Conservation (phyloP, 306 rosid genomes). For the Elaeagnus macrophylla region DNA sequence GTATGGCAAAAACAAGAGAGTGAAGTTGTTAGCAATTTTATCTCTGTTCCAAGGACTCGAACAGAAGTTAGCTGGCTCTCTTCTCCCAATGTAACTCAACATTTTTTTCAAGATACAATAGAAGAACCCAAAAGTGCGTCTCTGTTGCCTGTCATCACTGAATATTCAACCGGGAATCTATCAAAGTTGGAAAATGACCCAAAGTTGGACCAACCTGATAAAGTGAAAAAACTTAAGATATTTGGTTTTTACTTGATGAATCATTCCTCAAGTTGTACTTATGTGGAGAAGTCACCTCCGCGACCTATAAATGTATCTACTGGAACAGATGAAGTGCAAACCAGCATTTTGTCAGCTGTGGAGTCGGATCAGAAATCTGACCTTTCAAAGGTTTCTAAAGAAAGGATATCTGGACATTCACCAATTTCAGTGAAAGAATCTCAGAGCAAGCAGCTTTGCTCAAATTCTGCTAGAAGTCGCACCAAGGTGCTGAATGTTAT, state of each 20-base stretch:
- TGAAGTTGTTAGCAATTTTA: slow-evolving; percentile 39
- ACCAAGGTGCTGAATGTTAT: slow-evolving; percentile 52
- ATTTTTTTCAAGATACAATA: slow-evolving; percentile 35
- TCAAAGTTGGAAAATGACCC: slow-evolving; percentile 28
- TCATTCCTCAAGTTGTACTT: slow-evolving; percentile 28
- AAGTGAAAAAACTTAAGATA: slow-evolving; percentile 51
- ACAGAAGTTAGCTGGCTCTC: slow-evolving; percentile 54
- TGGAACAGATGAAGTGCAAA: slow-evolving; percentile 33
- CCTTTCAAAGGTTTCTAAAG: slow-evolving; percentile 40
- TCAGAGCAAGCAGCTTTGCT: slow-evolving; percentile 51
- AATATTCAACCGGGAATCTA: slow-evolving; percentile 18
- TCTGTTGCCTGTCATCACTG: slow-evolving; percentile 32
- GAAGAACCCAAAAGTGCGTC: slow-evolving; percentile 55
- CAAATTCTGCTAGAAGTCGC: slow-evolving; percentile 56
- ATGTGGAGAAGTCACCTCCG: slow-evolving; percentile 27
- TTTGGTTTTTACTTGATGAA: slow-evolving; percentile 64
- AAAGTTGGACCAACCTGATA: slow-evolving; percentile 37
- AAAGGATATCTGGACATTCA: slow-evolving; percentile 33
- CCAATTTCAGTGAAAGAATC: slow-evolving; percentile 44
- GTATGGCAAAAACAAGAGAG: slow-evolving; percentile 47
- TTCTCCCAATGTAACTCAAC: slow-evolving; percentile 46
- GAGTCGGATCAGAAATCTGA: slow-evolving; percentile 47
- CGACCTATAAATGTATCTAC: slow-evolving; percentile 18
- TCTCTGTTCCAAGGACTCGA: slow-evolving; percentile 34
- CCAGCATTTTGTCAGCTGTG: slow-evolving; percentile 27